Evolutionary conservation across 768 basidiomycete genomes (phyloP).

Genomic region (Amanita molliuscula): DNA sequence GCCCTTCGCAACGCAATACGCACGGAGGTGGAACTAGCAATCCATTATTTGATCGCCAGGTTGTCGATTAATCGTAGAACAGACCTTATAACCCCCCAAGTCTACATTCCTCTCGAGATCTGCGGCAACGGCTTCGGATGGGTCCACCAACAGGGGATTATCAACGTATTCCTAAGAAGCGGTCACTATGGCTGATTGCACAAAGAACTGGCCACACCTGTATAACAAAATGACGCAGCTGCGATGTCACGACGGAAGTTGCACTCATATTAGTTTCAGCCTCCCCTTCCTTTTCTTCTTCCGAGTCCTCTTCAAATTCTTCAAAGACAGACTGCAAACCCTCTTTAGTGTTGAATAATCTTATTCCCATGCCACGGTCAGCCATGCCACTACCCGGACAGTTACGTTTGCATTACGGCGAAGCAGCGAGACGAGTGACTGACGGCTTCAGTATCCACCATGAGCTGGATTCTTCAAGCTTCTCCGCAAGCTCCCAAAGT

Average conservation of each 20-base stretch:
- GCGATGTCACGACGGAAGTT: constrained; percentile 68
- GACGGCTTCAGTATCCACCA: constrained; percentile 97
- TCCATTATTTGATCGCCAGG: background rate
- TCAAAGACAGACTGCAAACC: constrained; percentile 67
- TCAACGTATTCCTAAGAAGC: constrained; percentile 70
- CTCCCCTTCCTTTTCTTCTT: constrained; percentile 33
- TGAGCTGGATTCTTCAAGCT: constrained; percentile 36
- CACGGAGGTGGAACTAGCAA: constrained; percentile 83
- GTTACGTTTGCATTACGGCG: background rate
- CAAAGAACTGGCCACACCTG: constrained; percentile 45
- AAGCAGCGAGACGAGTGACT: constrained; percentile 12
- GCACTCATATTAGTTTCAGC: constrained; percentile 20
- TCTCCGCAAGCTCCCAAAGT: constrained; percentile 71
- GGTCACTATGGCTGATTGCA: background rate
- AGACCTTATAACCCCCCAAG: constrained; percentile 51
- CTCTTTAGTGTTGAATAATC: constrained; percentile 75
- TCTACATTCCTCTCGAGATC: constrained; percentile 1
- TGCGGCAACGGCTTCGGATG: constrained; percentile 29
- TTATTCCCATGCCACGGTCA: constrained; percentile 90
- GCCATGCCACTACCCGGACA: constrained; percentile 62
- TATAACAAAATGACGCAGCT: constrained; percentile 90
- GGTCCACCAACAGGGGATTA: constrained; percentile 71
- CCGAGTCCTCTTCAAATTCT: constrained; percentile 55
- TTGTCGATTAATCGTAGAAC: constrained; percentile 7
- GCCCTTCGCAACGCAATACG: constrained; percentile 74